phyloP scores from a whole-genome alignment of 1,139 yeast species.

The Lodderomyces metapsilosis region DNA sequence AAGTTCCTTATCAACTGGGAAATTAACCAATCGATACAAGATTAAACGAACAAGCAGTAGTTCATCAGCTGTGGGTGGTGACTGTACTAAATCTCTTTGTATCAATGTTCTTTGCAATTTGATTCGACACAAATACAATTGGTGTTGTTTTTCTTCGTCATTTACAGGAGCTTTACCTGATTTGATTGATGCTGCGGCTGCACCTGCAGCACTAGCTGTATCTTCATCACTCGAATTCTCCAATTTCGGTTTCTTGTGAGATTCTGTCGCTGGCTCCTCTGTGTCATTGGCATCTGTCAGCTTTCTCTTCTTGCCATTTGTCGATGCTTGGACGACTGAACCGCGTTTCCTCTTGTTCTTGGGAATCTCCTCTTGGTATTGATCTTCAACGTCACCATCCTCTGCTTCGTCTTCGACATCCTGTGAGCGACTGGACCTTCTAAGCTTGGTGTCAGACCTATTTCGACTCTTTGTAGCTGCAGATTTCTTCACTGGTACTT shows the following conservation, averaged over 20 bases:
- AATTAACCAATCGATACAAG: constrained; percentile 49
- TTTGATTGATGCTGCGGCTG: constrained; percentile 6
- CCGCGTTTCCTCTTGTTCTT: not conserved
- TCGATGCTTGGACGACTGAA: not conserved
- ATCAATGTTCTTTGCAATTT: constrained; percentile 46
- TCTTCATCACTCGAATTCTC: constrained; percentile 14
- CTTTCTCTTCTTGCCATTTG: constrained; percentile 10
- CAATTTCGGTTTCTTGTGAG: constrained; percentile 7
- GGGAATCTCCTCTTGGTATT: constrained; percentile 4
- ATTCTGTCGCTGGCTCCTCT: constrained; percentile 3
- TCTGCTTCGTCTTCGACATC: constrained; percentile 9
- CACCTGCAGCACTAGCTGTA: constrained; percentile 7
- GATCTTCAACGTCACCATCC: constrained; percentile 6
- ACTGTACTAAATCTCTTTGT: constrained; percentile 29
- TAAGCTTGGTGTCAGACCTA: not conserved
- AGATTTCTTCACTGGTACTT: not conserved
- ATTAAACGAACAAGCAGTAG: constrained; percentile 52
- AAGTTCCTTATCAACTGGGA: constrained; percentile 55
- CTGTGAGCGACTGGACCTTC: not conserved
- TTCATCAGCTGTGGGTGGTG: constrained; percentile 48
- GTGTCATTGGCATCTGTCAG: constrained; percentile 1
- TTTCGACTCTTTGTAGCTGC: not conserved
- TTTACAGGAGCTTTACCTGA: constrained; percentile 14
- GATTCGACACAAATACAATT: constrained; percentile 48
- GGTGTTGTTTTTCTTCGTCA: constrained; percentile 44